These are phyloP conservation scores for Psilocybe sp. DNA, from an alignment of 768 basidiomycete species.

Conservation along the genomic window DNA sequence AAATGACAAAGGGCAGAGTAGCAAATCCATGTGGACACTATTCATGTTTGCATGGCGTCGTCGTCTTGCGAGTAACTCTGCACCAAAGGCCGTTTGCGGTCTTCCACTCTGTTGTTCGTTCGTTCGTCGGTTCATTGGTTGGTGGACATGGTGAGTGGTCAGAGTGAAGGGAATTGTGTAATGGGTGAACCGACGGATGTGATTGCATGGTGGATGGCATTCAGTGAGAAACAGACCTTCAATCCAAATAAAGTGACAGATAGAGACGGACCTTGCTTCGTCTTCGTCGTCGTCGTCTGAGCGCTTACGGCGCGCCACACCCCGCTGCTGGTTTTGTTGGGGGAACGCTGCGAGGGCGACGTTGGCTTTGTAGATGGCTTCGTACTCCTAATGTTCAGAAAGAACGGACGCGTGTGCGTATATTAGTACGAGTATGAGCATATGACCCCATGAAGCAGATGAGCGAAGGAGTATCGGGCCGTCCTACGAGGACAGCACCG, in stretches of 20 bases:
- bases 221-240: constrained; percentile 2
- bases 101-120: constrained; percentile 33
- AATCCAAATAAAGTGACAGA: neutral
- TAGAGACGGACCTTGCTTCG: constrained; percentile 23
- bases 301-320: constrained; percentile 53
- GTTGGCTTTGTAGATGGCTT: constrained; percentile 85
- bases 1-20: neutral
- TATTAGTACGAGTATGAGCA: too few relatives aligned
- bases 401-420: neutral
- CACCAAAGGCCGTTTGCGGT: constrained; percentile 45
- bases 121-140: too few relatives aligned
- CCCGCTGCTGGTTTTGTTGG: constrained; percentile 37
- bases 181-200: too few relatives aligned
- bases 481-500: too few relatives aligned
- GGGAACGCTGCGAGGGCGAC: constrained; percentile 66
- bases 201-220: too few relatives aligned
- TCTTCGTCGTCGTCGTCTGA: constrained; percentile 74
- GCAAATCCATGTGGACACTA: constrained; percentile 6
- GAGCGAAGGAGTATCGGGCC: too few relatives aligned
- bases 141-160: too few relatives aligned
- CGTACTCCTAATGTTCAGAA: constrained; percentile 66
- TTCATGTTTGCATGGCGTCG: constrained; percentile 50
- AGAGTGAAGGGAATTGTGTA: too few relatives aligned
- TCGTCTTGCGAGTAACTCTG: constrained; percentile 33
- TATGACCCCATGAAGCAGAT: too few relatives aligned